A percentile compares a stretch with the other conserved stretches of the same genome.
Evolutionary conservation across 179 eudicot species (phyloP).

Genomic region (Drosera spatulata): DNA sequence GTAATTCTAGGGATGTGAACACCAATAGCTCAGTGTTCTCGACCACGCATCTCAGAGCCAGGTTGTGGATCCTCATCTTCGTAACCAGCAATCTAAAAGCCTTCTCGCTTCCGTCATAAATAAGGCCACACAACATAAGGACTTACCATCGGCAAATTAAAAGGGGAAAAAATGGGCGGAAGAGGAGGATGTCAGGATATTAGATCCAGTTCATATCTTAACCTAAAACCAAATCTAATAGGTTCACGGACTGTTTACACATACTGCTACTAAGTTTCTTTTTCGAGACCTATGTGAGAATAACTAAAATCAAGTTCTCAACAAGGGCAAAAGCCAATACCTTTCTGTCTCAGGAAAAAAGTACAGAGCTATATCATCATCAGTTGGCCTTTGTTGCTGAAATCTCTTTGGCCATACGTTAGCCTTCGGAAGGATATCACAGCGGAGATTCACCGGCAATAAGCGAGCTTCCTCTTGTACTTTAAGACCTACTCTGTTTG

Average conservation of each 20-base stretch:
- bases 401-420: conserved; percentile 43
- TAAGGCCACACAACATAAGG: neutral
- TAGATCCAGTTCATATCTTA: no score
- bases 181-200: no score
- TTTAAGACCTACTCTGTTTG: conserved; percentile 31
- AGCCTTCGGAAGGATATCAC: conserved; percentile 28
- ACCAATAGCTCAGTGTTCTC: conserved; percentile 37
- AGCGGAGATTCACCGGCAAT: conserved; percentile 14
- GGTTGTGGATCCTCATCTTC: conserved; percentile 26
- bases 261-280: no score
- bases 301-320: neutral
- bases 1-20: conserved; percentile 33
- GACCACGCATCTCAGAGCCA: conserved; percentile 27
- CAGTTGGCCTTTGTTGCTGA: conserved; percentile 19
- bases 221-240: no score
- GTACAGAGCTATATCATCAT: conserved; percentile 33
- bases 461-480: conserved; percentile 26
- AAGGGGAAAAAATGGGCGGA: no score
- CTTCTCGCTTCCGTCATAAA: conserved; percentile 11
- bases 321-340: conserved; percentile 2
- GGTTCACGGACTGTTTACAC: no score
- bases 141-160: neutral
- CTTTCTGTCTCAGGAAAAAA: conserved; percentile 28
- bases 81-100: conserved; percentile 25
- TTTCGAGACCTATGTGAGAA: neutral